phyloP scores from a whole-genome alignment of 2,329 filamentous ascomycete genomes.

The Pestalotiopsis sp. region DNA sequence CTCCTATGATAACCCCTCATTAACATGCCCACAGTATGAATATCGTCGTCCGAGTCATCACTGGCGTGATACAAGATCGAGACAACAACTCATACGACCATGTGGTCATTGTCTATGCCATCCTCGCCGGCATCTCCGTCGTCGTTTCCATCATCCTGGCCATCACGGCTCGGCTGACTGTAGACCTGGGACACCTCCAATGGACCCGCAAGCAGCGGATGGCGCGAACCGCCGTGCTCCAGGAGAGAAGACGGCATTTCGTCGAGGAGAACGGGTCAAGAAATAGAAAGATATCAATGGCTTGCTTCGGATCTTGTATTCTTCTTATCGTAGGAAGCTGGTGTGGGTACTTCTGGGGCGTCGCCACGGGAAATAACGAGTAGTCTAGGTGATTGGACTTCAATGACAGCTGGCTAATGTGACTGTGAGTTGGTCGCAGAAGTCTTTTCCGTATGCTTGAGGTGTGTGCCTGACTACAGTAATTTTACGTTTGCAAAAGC shows the following conservation, averaged over 20 bases:
- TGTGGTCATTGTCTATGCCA: conserved; percentile 59
- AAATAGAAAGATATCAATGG: conserved; percentile 44
- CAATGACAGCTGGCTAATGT: too few relatives aligned
- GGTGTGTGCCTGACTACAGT: too few relatives aligned
- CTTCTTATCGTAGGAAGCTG: conserved; percentile 54
- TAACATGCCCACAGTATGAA: conserved; percentile 48
- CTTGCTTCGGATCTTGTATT: conserved; percentile 46
- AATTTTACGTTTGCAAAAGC: too few relatives aligned
- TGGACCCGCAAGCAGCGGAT: conserved; percentile 61
- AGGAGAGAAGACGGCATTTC: conserved; percentile 43
- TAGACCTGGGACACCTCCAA: conserved; percentile 53
- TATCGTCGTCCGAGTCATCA: conserved; percentile 61
- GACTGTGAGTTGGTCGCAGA: too few relatives aligned
- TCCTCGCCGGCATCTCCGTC: conserved; percentile 52
- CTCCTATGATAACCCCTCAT: not conserved
- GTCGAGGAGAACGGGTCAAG: conserved; percentile 37
- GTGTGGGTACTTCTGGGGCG: conserved; percentile 63
- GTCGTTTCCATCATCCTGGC: conserved; percentile 46
- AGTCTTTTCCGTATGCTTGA: too few relatives aligned
- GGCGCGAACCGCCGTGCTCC: conserved; percentile 44
- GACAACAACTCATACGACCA: conserved; percentile 59
- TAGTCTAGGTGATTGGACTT: too few relatives aligned
- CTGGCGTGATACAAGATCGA: conserved; percentile 60
- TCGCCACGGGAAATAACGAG: conserved; percentile 46
- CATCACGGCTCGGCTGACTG: conserved; percentile 37